Conservation (phyloP, 1,284 basidiomycete genomes). For the Garcileccinum viscosum region DNA sequence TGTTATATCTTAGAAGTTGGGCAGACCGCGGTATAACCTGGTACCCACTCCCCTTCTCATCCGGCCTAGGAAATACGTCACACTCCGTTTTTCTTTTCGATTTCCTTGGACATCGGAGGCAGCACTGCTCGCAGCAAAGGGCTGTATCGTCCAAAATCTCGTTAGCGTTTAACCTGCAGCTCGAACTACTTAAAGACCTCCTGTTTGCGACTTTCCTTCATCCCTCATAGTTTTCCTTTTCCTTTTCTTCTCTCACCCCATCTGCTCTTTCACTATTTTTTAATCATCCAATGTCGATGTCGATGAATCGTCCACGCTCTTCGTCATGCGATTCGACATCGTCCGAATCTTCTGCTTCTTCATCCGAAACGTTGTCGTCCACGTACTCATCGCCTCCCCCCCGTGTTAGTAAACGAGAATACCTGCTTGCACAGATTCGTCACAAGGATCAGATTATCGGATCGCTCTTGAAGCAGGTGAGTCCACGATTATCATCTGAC, state of each 20-base stretch:
- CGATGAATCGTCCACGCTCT: constrained; percentile 32
- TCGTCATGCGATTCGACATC: constrained; percentile 24
- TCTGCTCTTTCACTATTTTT: constrained; percentile 1
- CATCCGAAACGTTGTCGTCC: constrained; percentile 38
- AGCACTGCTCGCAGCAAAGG: constrained; percentile 20
- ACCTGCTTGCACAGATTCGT: constrained; percentile 78
- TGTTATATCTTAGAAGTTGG: constrained; percentile 19
- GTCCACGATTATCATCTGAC: constrained; percentile 22
- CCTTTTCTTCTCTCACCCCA: background rate
- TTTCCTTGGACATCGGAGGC: background rate
- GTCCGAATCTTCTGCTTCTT: constrained; percentile 28
- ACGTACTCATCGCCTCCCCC: constrained; percentile 33
- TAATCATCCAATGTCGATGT: background rate
- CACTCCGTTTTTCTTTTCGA: constrained; percentile 14
- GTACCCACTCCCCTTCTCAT: background rate
- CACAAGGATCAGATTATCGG: constrained; percentile 86
- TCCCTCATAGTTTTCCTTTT: background rate
- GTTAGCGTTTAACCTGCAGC: constrained; percentile 1
- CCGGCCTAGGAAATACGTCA: constrained; percentile 4
- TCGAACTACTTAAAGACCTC: constrained; percentile 35
- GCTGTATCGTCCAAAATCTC: constrained; percentile 14
- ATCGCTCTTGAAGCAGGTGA: constrained; percentile 77
- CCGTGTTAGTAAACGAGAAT: constrained; percentile 74
- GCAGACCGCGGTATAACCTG: constrained; percentile 12
- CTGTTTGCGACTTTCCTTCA: background rate